These are phyloP conservation scores for Plenodomus tracheiphilus DNA, from an alignment of 2,329 filamentous ascomycete genomes.

Conservation along the genomic window DNA sequence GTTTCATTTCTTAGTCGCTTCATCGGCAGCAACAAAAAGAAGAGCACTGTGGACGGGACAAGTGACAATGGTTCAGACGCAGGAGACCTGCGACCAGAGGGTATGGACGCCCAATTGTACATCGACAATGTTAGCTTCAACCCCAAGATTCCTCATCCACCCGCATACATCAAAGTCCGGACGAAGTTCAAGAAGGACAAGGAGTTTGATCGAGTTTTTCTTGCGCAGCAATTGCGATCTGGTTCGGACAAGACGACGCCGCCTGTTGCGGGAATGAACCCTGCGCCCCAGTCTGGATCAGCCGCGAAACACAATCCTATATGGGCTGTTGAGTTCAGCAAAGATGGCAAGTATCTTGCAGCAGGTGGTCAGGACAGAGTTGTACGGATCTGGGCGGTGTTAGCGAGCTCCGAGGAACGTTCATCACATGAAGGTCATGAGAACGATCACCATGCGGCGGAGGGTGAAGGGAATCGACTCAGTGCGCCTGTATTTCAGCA, in stretches of 20 bases:
- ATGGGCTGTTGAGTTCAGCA: conserved; percentile 92
- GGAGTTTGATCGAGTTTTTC: conserved; percentile 84
- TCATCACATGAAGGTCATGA: conserved; percentile 73
- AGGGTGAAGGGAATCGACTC: conserved; percentile 63
- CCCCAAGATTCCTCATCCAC: conserved; percentile 84
- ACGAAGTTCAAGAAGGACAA: conserved; percentile 77
- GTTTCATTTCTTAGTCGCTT: conserved; percentile 90
- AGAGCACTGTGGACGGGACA: conserved; percentile 54
- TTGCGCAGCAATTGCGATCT: conserved; percentile 86
- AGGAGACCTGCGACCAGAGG: conserved; percentile 70
- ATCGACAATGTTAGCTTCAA: conserved; percentile 75
- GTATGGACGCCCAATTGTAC: conserved; percentile 81
- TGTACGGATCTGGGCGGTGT: conserved; percentile 85
- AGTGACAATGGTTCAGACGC: conserved; percentile 71
- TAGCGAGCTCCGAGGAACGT: conserved; percentile 80
- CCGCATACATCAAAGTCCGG: conserved; percentile 86
- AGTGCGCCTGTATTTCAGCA: conserved; percentile 89
- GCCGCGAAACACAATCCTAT: conserved; percentile 64
- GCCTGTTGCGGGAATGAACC: conserved; percentile 28
- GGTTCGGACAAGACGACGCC: conserved; percentile 42
- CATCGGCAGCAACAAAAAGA: conserved; percentile 74
- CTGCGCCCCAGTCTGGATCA: conserved; percentile 37
- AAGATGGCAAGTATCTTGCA: conserved; percentile 86
- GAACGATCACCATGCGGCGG: conserved; percentile 49
- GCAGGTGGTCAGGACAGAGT: conserved; percentile 88